Evolutionary conservation across 2,329 filamentous ascomycete species (phyloP).

Genomic region (Epicoccum nigrum): DNA sequence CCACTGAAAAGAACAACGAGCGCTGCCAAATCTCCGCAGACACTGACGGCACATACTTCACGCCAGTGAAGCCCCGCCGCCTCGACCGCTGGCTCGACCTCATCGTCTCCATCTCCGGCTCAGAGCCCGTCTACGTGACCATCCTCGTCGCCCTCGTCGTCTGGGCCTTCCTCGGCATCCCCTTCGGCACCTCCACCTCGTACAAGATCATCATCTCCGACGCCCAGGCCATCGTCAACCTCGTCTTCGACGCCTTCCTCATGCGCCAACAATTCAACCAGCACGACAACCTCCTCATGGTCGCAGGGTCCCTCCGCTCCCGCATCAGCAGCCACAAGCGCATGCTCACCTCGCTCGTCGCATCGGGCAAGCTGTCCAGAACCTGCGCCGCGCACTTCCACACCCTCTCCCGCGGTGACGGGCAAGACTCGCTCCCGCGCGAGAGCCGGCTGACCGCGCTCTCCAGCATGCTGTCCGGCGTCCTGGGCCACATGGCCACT

Average conservation of each 20-base stretch:
- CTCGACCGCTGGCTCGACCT: conserved; percentile 8
- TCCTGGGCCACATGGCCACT: conserved; percentile 8
- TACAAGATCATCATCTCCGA: conserved; percentile 13
- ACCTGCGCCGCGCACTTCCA: neutral
- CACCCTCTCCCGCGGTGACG: neutral
- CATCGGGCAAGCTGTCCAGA: neutral
- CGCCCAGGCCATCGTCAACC: conserved; percentile 8
- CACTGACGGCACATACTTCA: neutral
- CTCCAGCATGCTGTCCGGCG: neutral
- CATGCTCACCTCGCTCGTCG: conserved; percentile 3
- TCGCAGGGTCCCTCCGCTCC: conserved; percentile 6
- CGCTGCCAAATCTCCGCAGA: neutral
- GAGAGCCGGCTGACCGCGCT: neutral
- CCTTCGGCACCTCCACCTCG: neutral
- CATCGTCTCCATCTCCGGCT: conserved; percentile 8
- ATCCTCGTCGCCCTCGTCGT: conserved; percentile 1
- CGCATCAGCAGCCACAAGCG: conserved; percentile 8
- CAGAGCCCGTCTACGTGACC: conserved; percentile 1
- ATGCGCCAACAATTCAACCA: conserved; percentile 14
- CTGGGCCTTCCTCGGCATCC: conserved; percentile 11
- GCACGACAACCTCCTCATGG: conserved; percentile 12
- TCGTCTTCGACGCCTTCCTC: conserved; percentile 10
- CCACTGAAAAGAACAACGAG: neutral
- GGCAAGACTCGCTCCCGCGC: neutral
- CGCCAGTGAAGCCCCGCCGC: neutral